Evolutionary conservation across 225 moss, liverwort and hornwort genomes (phyloP), one percentile per base, ranked within the genome.

Genomic region (Thuidium tamariscinum): DNA sequence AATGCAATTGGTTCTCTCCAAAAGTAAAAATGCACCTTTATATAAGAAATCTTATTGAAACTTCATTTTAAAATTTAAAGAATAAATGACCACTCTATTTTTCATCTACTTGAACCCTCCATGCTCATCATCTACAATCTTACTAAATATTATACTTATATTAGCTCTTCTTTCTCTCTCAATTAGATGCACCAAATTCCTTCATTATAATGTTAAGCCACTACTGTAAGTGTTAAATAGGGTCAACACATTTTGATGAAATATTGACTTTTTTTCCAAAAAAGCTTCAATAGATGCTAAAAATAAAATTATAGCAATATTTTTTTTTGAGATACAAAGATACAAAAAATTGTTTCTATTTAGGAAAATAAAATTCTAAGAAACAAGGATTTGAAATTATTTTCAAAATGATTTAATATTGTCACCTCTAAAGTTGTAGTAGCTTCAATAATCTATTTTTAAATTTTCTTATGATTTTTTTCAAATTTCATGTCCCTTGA

Each of bases 221-320:
- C 15, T 15, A 15, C 2, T 20, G 0, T 27, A 72, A 71, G 3
- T 9, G 0, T 17, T 10, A 0, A 0, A 16, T 0, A 10, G 0
- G 1, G 1, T 10, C 2, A 2, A 30, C 0, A 10, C 4, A 30
- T 6, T 46, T 29, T 0, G 18, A 0, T 17, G 0, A 0, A 29
- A 6, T 71, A 44, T 17, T 26, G 5, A 14, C 2, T 69, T 41
- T 3, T 16, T 30, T 7, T 55, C 5, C 1, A 5, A 16, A 70
- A 42, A 42, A 16, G 27, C 0, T 26, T 27, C 9, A 42, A 42
- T 27, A 16, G 16, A 41, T 26, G 9, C 9, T 42, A 16, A 42
- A 39, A 27, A 15, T 39, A 7, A 0, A 11, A 3, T 3, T 5
- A 3, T 67, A 23, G 10, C 5, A 20, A 36, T 36, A 29, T 14